A percentile compares a stretch with the other conserved stretches of the same genome.
These are phyloP conservation scores for Beta corolliflora DNA, from an alignment of 179 eudicot genomes.

Conservation along the genomic window DNA sequence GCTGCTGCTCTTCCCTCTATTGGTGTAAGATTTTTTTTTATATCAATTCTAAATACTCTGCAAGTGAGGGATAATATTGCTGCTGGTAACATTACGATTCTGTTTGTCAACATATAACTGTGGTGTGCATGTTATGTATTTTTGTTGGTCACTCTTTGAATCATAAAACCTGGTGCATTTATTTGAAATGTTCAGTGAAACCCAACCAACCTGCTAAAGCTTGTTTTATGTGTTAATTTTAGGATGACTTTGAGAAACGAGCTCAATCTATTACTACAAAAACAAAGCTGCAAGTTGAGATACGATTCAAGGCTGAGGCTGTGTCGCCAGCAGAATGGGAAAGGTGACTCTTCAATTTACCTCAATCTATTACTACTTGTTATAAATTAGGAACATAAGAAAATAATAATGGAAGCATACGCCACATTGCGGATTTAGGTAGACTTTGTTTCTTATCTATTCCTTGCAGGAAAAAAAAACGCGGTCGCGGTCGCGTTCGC, in stretches of 20 bases:
- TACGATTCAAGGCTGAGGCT: conserved; percentile 88
- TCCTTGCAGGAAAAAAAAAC: no score
- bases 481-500: no score
- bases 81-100: not conserved
- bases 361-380: not conserved
- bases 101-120: not conserved
- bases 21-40: conserved; percentile 58
- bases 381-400: not conserved
- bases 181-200: not conserved
- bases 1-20: conserved; percentile 85
- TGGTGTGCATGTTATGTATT: not conserved
- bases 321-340: conserved; percentile 96
- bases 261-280: conserved; percentile 78
- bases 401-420: not conserved
- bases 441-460: not conserved
- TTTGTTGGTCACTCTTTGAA: not conserved
- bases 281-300: conserved; percentile 77
- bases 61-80: not conserved
- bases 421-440: not conserved
- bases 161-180: conserved; percentile 1
- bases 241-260: conserved; percentile 96
- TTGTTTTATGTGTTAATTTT: not conserved
- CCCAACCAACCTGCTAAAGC: not conserved
- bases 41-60: not conserved
- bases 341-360: conserved; percentile 50